phyloP scores from a whole-genome alignment of 129 eudicot species.

The Gnaphalium uliginosum region DNA sequence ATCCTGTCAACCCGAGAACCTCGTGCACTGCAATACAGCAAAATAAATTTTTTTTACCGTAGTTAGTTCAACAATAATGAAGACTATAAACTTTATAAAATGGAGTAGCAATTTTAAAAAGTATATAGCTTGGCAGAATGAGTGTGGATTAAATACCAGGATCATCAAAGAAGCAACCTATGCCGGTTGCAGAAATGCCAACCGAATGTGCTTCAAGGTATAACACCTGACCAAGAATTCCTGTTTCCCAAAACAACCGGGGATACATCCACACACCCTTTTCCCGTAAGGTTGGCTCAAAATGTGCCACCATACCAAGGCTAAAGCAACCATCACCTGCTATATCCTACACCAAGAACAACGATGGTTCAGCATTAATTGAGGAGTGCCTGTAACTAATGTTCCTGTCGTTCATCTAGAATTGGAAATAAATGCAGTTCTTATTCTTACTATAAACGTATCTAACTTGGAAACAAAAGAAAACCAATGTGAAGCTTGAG shows the following conservation, averaged over 20 bases:
- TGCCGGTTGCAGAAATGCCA: constrained; percentile 95
- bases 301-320: constrained; percentile 92
- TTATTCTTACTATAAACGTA: background rate
- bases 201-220: constrained; percentile 96
- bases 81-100: background rate
- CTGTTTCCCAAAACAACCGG: constrained; percentile 93
- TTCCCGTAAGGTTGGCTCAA: constrained; percentile 58
- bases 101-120: background rate
- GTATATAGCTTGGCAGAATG: constrained; percentile 5
- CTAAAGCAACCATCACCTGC: constrained; percentile 97
- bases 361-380: background rate
- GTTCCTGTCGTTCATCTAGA: background rate
- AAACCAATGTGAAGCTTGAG: background rate
- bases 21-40: constrained; percentile 65
- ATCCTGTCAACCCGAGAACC: constrained; percentile 76
- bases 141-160: constrained; percentile 53
- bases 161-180: constrained; percentile 97
- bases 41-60: background rate
- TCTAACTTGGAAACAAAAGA: background rate
- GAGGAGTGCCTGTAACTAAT: background rate
- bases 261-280: constrained; percentile 95
- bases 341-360: constrained; percentile 57
- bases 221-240: constrained; percentile 85
- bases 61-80: background rate
- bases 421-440: background rate